phyloP scores from a whole-genome alignment of 768 basidiomycete species.

The Psilocybe tampanensis region DNA sequence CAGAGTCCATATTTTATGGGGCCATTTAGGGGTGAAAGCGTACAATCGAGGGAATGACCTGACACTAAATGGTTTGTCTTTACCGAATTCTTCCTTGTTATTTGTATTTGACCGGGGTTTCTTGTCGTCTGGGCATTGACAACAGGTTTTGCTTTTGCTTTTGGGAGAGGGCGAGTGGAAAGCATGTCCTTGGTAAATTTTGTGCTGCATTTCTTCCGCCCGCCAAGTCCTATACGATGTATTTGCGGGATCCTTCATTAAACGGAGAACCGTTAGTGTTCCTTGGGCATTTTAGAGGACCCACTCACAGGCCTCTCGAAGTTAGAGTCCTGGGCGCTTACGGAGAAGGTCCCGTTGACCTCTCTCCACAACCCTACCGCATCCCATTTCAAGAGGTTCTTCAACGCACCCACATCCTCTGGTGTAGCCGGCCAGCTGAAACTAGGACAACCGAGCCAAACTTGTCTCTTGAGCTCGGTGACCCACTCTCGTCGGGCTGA shows the following conservation, averaged over 20 bases:
- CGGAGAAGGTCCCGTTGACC: neutral
- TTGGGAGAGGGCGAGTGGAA: too few species aligned
- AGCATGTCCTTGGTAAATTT: too few species aligned
- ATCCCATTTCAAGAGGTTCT: neutral
- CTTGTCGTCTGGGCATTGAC: too few species aligned
- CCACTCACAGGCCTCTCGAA: neutral
- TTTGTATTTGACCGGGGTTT: neutral
- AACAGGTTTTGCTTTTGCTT: too few species aligned
- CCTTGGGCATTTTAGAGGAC: too few species aligned
- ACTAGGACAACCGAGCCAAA: neutral
- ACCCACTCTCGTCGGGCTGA: neutral
- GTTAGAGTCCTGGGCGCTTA: conserved; percentile 2
- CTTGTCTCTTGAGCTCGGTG: neutral
- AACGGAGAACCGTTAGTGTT: too few species aligned
- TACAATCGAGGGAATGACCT: neutral
- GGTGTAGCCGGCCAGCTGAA: neutral
- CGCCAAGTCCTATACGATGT: too few species aligned
- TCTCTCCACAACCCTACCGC: neutral
- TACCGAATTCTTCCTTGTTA: neutral
- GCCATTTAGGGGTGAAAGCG: neutral
- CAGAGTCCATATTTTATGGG: neutral
- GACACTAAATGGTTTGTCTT: neutral
- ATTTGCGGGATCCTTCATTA: neutral
- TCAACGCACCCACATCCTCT: neutral
- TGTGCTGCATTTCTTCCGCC: too few species aligned